Base-by-base conservation (phyloP, 805 yeast species). In the Danielia reshetovae region DNA sequence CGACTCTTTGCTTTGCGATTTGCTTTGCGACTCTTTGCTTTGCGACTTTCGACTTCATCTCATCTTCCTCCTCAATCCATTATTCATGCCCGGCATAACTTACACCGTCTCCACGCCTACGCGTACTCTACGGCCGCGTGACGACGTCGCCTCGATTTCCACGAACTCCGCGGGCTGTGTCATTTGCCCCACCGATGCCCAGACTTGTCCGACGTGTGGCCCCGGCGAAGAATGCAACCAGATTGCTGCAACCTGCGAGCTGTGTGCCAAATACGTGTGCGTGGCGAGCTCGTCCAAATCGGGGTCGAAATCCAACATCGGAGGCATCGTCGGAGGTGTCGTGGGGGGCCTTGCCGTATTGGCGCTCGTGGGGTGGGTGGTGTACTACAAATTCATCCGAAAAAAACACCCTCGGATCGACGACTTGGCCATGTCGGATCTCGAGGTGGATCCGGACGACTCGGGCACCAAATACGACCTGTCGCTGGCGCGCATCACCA, bases 281-380 rank as follows among this genome's bases (percentile, higher is more conserved):
- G 38, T 38, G 32, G 32, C 27, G 12, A 18, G 19, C 13, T 12
- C 27, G 18, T 10, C 38, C 5, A 21, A 29, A 8, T n/a, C 18
- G 5, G 24, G 29, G 24, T 16, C 35, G n/a, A 18, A 37, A 5
- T 29, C 34, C 21, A 27, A 59, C 10, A 43, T 7, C 52, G 67
- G 86, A 5, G 85, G 79, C 5, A 71, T 81, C 14, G 84, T 81
- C 0, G 90, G 88, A 15, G 89, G 88, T 17, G 79, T 80, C 1
- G 72, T 78, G 2, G 89, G 85, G 13, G 81, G 83, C 12, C 66
- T 75, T 2, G 70, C 63, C 1, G 74, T 68, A 5, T 51, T 74
- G 0, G 46, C 75, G 1, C 39, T 73, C 4, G 49, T 68, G 1
- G 50, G 59, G 8, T 45, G 65, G 2, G 41, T 64, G 18, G 46